Base-by-base conservation (phyloP, 2,329 filamentous ascomycete genomes). In the Fusarium nisikadoi region DNA sequence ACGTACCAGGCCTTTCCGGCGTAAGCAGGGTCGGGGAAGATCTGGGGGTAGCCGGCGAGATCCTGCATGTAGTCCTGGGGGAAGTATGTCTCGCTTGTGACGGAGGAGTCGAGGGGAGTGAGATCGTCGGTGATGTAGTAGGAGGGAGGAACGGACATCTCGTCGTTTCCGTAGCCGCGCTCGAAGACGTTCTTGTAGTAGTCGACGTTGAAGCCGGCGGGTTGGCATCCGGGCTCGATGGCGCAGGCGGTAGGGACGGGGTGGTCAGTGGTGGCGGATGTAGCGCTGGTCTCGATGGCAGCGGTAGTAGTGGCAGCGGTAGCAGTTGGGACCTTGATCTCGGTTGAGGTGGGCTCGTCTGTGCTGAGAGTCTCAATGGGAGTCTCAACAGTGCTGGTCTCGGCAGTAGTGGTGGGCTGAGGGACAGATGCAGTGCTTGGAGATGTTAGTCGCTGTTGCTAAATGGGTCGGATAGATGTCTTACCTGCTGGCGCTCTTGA, bases 41-140 rank as follows among this genome's bases (percentile, higher is more conserved):
- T 54, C 13, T 42, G 35, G 2, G 13, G 12, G 23, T 42, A 60
- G 0, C 36, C 6, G 11, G n/a, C 57, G 13, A 60, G 36, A 1
- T 60, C 57, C 3, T 41, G 8, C 55, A 55, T 60, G 23, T 55
- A 36, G 12, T 60, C 57, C 3, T 60, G 57, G 3, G 57, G 3
- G 29, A 60, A 55, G 38, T 56, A 60, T 4, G 55, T 53, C n/a
- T 55, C 47, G 20, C 49, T 60, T 11, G 57, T 55, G 5, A 60
- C 29, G 6, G 47, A 55, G 8, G 47, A 55, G 14, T 60, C 57
- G 19, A 60, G 57, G 2, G 57, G 57, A 0, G n/a, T 20, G 65
- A 76, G 72, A 0, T 43, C 11, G 42, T 75, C 50, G 25, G 71
- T 72, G 56, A 75, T 64, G 65, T 75, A 76, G 68, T 75, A 76